Evolutionary conservation across 148 eudicot genomes (phyloP), one percentile per base, ranked within the genome.

Genomic region (Rhododendron griersonianum): DNA sequence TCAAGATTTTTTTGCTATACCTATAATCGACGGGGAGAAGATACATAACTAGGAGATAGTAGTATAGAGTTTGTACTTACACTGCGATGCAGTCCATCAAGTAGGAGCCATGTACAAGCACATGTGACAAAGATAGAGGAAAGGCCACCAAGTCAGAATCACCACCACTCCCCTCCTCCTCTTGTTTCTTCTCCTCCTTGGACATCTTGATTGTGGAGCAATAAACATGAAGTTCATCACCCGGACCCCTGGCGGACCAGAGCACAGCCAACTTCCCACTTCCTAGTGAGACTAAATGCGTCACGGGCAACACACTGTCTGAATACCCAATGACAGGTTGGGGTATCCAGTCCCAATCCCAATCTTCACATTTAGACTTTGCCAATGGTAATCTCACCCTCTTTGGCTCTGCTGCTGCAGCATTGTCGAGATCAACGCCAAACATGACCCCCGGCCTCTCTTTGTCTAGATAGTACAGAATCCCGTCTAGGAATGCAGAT

Each of bases 291-390:
- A 59, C 65, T 19, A 59, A 59, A 59, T 59, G 65, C n/a, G 9
- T 5, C 61, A 1, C 10, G 0, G n/a, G n/a, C 0, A 21, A 21
- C 21, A 4, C 5, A 1, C 5, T 0, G 8, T 5, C n/a, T 6
- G 7, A 1, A 59, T 18, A 0, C 8, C 2, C n/a, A 18, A 0
- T 9, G n/a, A 21, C 0, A 59, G 65, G 8, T 59, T 5, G n/a
- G 9, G 65, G 9, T 59, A 19, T 18, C 65, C 65, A 59, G 0
- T 0, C 0, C n/a, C 65, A 59, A 19, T 0, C n/a, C 65, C 65
- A 59, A 21, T 59, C 61, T 57, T 57, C 57, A 53, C 18, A 53
- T 53, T 14, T 53, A 53, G 3, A 11, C 57, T 14, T 51, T 51
- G 7, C 65, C n/a, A 18, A 19, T 59, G 65, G 65, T 59, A 59